Base-by-base conservation (phyloP, 2,329 filamentous ascomycete genomes). In the Claviceps sp. region DNA sequence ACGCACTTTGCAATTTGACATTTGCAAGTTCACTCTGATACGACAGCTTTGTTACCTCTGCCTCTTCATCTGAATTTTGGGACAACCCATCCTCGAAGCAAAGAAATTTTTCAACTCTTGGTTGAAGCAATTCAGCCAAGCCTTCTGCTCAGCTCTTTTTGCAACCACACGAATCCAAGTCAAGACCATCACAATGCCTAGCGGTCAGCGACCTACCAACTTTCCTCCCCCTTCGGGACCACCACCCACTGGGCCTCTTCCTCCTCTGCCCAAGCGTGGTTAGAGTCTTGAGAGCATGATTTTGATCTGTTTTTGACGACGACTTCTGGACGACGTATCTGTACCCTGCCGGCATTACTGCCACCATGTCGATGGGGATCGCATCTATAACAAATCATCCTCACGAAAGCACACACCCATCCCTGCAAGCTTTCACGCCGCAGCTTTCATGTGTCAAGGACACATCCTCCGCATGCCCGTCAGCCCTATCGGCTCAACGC, bases 151-250 rank as follows among this genome's bases (percentile, higher is more conserved):
- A 34, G 11, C 30, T 34, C 4, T 34, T 34, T 34, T 34, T 30
- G 26, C 8, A 30, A 30, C 3, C 3, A 34, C 30, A 34, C 30
- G 30, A 34, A 11, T 34, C 3, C 30, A 34, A 34, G 9, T 34
- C 9, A 14, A 60, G 50, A 52, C 55, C 55, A 61, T 55, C 61
- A 66, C 56, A 55, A 78, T 79, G 74, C 75, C 77, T 67, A 34
- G 30, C 30, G 70, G 76, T 57, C 77, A 81, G 67, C 76, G 79
- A 64, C 79, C 80, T 56, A 81, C 79, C 60, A 78, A 82, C 63
- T 77, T 84, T 58, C 80, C 80, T 70, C 80, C 80, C 59, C 83
- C 79, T 76, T 79, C 80, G 51, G 80, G 80, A 60, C 80, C 80
- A 55, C 80, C 80, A 61, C 80, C 80, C 57, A 79, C 75, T 68